Evolutionary conservation across 805 yeast species (phyloP).

Genomic region (Yarrowia sp.): DNA sequence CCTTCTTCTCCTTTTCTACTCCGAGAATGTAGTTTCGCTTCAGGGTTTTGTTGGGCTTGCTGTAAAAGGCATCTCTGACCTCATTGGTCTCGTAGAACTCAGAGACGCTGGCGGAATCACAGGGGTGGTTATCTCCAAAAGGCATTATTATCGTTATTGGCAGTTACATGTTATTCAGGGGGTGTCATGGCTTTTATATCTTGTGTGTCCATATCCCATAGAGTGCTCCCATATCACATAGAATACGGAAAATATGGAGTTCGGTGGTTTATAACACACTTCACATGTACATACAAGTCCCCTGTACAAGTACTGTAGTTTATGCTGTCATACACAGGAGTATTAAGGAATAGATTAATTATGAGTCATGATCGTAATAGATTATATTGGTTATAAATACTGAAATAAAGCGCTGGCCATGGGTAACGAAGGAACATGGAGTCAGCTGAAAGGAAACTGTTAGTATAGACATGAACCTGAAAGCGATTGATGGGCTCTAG

Average conservation of each 20-base stretch:
- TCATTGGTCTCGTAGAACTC: background rate
- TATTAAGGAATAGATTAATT: too few relatives aligned
- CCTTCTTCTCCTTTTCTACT: background rate
- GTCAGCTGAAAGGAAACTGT: background rate
- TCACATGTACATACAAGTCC: too few relatives aligned
- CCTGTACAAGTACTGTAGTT: too few relatives aligned
- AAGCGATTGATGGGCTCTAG: background rate
- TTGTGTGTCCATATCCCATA: background rate
- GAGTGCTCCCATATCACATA: background rate
- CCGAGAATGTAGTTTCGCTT: background rate
- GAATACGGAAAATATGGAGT: background rate
- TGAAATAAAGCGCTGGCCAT: background rate
- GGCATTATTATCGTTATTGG: conserved; percentile 1
- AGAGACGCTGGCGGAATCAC: background rate
- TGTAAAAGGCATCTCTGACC: conserved; percentile 12
- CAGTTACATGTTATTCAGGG: background rate
- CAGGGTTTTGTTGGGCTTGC: background rate
- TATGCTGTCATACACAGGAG: too few relatives aligned
- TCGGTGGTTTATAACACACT: too few relatives aligned
- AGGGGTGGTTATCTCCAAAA: background rate
- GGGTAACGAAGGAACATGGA: background rate
- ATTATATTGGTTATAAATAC: conserved; percentile 19
- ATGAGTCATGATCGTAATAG: too few relatives aligned
- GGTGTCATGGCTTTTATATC: background rate
- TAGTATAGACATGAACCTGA: conserved; percentile 23